Base-by-base conservation (phyloP, 257 asterid genomes). In the Cynanchum wilfordii region DNA sequence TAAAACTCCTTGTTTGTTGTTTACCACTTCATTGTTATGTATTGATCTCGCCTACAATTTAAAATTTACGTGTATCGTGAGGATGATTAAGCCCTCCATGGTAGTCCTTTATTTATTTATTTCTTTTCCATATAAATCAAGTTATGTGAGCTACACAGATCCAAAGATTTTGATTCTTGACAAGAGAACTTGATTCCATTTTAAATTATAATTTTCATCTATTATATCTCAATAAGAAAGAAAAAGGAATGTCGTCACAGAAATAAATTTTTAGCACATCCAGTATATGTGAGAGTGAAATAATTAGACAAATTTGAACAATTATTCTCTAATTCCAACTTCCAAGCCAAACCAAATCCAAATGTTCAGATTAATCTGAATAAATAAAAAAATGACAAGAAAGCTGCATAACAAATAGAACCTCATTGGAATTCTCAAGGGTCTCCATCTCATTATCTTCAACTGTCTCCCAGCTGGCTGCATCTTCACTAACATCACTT, bases 401-500 rank as follows among this genome's bases (percentile, higher is more conserved):
- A 42, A 55, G 66, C 73, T 75, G 42, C 19, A 73, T 54, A 76
- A 85, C 59, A 80, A 66, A 80, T 67, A 73, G 80, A 36, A 95
- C 98, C 98, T 86, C 88, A 27, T 55, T 79, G 7, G 76, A 77
- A 86, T 81, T 78, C 58, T 82, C 87, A 69, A 78, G 83, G 82
- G 74, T 71, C 70, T 88, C 90, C 74, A 74, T 55, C 56, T 84
- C 89, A 72, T 89, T 88, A 81, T 92, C 98, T 56, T 92, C 98
- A 82, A 95, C 89, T 71, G 99, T 95, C 88, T 95, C 99, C 99
- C 99, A 95, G 90, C 99, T 95, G 71, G 92, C 96, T 13, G 89
- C 97, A 82, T 84, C 99, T 76, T 91, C 92, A 49, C 91, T 86
- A 70, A 77, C 88, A 69, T 89, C 89, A 84, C 97, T 95, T 82